Conservation (phyloP, 495 filamentous ascomycete genomes). For the Penicillium parvum region DNA sequence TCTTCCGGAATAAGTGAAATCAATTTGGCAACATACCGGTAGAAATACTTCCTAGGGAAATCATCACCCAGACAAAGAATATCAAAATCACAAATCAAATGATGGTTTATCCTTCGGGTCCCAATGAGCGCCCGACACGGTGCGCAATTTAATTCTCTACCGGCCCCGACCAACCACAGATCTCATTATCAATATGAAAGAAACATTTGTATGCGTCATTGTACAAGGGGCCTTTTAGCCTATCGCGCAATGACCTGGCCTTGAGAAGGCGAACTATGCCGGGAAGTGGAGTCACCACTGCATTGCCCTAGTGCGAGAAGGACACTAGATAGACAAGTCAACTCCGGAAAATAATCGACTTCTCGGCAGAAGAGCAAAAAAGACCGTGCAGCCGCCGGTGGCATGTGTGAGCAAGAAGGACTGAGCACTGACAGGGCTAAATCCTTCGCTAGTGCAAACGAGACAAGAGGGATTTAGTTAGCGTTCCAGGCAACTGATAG, state of each 20-base stretch:
- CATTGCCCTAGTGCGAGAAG: conserved; percentile 8
- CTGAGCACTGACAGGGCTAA: conserved; percentile 1
- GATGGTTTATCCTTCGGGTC: neutral
- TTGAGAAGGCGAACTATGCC: neutral
- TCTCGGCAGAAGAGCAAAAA: neutral
- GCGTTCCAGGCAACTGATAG: conserved; percentile 20
- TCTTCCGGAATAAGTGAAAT: conserved; percentile 1
- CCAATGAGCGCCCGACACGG: conserved; percentile 19
- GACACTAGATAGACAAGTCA: conserved; percentile 8
- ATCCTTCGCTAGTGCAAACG: conserved; percentile 11
- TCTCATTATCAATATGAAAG: neutral
- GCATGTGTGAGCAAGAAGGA: conserved; percentile 7
- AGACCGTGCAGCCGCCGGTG: neutral
- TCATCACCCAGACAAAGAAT: neutral
- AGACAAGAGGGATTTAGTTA: conserved; percentile 22
- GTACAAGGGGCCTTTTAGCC: neutral
- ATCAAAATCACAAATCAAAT: conserved; percentile 1
- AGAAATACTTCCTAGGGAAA: neutral
- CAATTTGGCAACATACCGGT: neutral
- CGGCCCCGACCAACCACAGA: neutral
- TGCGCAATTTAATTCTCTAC: conserved; percentile 9
- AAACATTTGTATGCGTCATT: neutral
- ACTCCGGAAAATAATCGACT: conserved; percentile 6
- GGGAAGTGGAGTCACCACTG: conserved; percentile 6
- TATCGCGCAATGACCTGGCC: conserved; percentile 6